These are phyloP conservation scores for Artemisia argyi DNA, from an alignment of 129 eudicot species.

Conservation along the genomic window DNA sequence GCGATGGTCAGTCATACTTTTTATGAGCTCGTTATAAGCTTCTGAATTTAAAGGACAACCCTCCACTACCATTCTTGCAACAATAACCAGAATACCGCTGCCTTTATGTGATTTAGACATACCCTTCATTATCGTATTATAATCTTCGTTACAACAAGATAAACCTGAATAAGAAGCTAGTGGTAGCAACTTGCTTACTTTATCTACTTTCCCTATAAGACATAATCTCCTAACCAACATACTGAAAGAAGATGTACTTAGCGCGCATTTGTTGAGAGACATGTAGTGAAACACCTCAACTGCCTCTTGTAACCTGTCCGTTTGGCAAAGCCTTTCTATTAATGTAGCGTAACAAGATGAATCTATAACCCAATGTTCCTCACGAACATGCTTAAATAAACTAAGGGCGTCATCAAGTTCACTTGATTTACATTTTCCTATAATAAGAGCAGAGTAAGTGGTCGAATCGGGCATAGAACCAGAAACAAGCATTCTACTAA, in stretches of 20 bases:
- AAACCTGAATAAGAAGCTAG: conserved; percentile 38
- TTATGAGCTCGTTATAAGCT: conserved; percentile 49
- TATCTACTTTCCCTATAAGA: conserved; percentile 40
- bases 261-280: conserved; percentile 41
- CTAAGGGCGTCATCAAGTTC: conserved; percentile 47
- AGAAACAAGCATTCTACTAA: conserved; percentile 64
- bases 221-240: conserved; percentile 42
- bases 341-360: conserved; percentile 44
- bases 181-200: conserved; percentile 38
- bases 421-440: conserved; percentile 56
- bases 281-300: conserved; percentile 54
- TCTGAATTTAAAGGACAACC: conserved; percentile 55
- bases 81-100: conserved; percentile 22
- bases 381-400: conserved; percentile 44
- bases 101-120: conserved; percentile 27
- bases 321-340: conserved; percentile 51
- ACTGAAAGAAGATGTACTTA: conserved; percentile 42
- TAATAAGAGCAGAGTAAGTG: conserved; percentile 67
- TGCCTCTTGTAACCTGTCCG: conserved; percentile 50
- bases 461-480: conserved; percentile 46
- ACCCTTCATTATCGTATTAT: conserved; percentile 44
- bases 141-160: conserved; percentile 38
- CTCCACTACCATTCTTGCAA: conserved; percentile 56
- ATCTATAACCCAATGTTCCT: conserved; percentile 53
- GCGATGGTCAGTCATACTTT: conserved; percentile 32